Base-by-base conservation (phyloP, 805 yeast genomes). In the Pichia rugopelliculosa region DNA sequence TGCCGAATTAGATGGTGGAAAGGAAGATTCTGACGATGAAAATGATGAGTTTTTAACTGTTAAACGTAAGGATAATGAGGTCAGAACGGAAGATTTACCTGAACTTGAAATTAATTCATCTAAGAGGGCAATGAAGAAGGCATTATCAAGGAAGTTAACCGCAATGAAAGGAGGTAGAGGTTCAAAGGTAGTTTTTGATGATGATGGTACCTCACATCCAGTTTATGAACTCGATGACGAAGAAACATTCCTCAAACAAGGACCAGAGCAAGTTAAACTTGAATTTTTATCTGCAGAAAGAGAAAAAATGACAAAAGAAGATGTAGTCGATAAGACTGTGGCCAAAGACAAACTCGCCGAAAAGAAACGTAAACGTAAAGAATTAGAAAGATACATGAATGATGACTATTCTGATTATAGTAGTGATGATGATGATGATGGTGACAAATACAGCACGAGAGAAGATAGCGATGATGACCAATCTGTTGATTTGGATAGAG, bases 141-240 rank as follows among this genome's bases (percentile, higher is more conserved):
- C 97, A 0, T 71, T 90, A 34, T 87, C 96, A 12, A 89, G 86
- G 70, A 93, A 91, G 63, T 76, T 79, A 36, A 77, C 89, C 2
- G 56, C 80, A 22, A 69, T 80, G 41, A 62, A 72, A 13, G 44
- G 45, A 26, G 76, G 76, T 52, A 76, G 79, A 48, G 84, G 96
- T 17, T 79, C 84, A 20, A 93, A 89, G 62, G 64, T 91, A 56
- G 74, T 77, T 47, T 93, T 91, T 60, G 99, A 93, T 61, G 99
- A 93, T 53, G 97, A 91, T 3, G 99, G 99, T 24, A 74, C 73
- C 6, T 84, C 98, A 0, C 98, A 91, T 65, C 86, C 95, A 10
- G 72, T 91, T 6, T 93, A 93, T 60, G 98, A 91, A 67, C 73
- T 93, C 51, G 89, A 87, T 61, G 87, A 84, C 56, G 97, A 88